phyloP scores from a whole-genome alignment of 306 rosid genomes.

The Fragaria nilgerrensis region DNA sequence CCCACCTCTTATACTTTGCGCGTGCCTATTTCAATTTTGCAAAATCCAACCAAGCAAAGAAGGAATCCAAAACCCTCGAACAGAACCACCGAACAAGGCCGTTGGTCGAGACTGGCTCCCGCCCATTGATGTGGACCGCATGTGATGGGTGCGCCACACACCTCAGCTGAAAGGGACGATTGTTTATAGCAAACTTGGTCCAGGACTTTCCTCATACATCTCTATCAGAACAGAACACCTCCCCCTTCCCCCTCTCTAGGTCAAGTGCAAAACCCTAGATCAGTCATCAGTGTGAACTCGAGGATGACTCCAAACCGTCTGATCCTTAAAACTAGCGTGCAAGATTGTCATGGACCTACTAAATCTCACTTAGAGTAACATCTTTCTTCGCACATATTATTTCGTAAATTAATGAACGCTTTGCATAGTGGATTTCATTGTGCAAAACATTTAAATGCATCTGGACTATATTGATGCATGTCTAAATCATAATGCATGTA shows the following conservation, averaged over 20 bases:
- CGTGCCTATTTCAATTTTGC: background rate
- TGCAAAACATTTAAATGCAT: too few relatives aligned
- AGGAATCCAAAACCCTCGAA: constrained; percentile 12
- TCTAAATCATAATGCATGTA: background rate
- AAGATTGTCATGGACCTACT: constrained; percentile 17
- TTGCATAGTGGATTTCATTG: too few relatives aligned
- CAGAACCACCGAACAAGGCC: background rate
- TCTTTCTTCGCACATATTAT: too few relatives aligned
- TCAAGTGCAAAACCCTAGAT: background rate
- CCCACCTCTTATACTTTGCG: constrained; percentile 3
- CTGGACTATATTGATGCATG: background rate
- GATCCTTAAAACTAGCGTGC: constrained; percentile 5
- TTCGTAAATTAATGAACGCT: too few relatives aligned
- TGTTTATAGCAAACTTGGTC: background rate
- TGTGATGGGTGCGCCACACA: constrained; percentile 26
- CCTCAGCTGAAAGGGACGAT: constrained; percentile 14
- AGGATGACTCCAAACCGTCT: constrained; percentile 15
- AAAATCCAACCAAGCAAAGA: constrained; percentile 14
- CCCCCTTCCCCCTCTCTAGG: too few relatives aligned
- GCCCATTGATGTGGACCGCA: constrained; percentile 32
- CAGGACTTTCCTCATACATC: constrained; percentile 8
- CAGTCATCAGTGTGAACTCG: background rate
- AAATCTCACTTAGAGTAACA: constrained; percentile 20
- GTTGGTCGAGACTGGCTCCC: constrained; percentile 16
- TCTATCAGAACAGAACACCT: too few relatives aligned